Evolutionary conservation across 2,329 filamentous ascomycete genomes (phyloP), one percentile per base, ranked within the genome.

Genomic region (Trichoderma atrobrunneum): DNA sequence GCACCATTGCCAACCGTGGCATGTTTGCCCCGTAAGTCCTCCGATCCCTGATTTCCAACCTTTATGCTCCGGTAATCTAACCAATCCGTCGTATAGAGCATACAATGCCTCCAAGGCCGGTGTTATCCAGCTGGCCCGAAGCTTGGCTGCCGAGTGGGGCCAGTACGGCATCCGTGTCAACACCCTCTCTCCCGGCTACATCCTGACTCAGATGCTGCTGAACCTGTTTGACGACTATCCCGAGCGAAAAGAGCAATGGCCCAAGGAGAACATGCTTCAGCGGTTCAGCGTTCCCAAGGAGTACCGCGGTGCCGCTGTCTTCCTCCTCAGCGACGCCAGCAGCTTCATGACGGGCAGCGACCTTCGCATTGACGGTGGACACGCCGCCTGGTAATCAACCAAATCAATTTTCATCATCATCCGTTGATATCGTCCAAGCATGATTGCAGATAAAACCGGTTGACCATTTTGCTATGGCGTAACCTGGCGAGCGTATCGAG

Each of bases 221-320:
- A 87, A 89, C 72, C 87, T 97, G 36, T 96, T 97, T 78, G 86
- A 90, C 75, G 86, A 92, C 74, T 92, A 89, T 75, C 94, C 94
- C 0, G 92, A 94, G 77, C 85, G 88, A 68, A 83, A 84, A 73
- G 81, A 81, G 30, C 87, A 90, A 73, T 97, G 94, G 94, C 89
- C 92, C 18, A 91, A 87, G 76, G 91, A 95, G 82, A 97, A 97
- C 82, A 96, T 97, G 93, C 85, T 97, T 68, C 90, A 87, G 32
- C 87, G 89, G 39, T 84, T 94, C 73, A 92, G 90, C 78, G 82
- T 82, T 26, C 91, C 92, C 0, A 84, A 89, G 63, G 92, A 94
- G 80, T 93, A 92, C 80, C 87, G 91, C 63, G 91, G 91, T 5
- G 90, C 91, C 1, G 91, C 90, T 3, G 87, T 94, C 73, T 93